Evolutionary conservation across 495 filamentous ascomycete genomes (phyloP).

Genomic region (Ascobolus immersus): DNA sequence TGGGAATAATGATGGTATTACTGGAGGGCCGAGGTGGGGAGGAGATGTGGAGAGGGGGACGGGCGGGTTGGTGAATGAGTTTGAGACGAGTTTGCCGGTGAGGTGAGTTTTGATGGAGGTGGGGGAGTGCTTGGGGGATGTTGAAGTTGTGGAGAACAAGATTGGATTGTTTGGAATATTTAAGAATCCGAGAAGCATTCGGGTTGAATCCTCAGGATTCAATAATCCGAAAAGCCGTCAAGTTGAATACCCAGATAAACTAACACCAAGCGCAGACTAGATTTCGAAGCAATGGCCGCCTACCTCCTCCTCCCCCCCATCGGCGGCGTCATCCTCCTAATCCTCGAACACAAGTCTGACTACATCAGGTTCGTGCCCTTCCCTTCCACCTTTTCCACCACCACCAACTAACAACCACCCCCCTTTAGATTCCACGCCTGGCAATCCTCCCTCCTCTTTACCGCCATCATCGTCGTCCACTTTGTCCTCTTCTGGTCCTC

Average conservation of each 20-base stretch:
- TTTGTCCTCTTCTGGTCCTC: slow-evolving; percentile 61
- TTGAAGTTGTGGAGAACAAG: too few relatives aligned
- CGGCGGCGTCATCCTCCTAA: slow-evolving; percentile 57
- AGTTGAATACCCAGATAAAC: not conserved
- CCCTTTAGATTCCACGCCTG: slow-evolving; percentile 75
- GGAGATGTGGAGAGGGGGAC: slow-evolving; percentile 13
- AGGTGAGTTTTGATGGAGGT: slow-evolving; percentile 14
- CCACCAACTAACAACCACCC: not conserved
- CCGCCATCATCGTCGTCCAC: slow-evolving; percentile 61
- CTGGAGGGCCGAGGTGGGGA: slow-evolving; percentile 17
- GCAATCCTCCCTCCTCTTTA: slow-evolving; percentile 76
- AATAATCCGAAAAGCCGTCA: not conserved
- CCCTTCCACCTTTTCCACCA: slow-evolving; percentile 1
- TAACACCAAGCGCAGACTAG: slow-evolving; percentile 18
- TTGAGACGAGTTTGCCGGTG: slow-evolving; percentile 45
- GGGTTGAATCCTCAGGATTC: not conserved
- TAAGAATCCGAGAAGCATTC: not conserved
- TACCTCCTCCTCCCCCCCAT: slow-evolving; percentile 72
- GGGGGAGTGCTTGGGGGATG: not conserved
- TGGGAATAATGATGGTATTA: slow-evolving; percentile 3
- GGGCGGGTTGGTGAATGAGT: slow-evolving; percentile 27
- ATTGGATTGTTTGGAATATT: not conserved
- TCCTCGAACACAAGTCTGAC: slow-evolving; percentile 82
- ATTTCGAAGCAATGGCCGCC: slow-evolving; percentile 71
- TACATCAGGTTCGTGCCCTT: slow-evolving; percentile 56